Conservation (phyloP, 805 yeast species). For the Candida sakaeoensis region DNA sequence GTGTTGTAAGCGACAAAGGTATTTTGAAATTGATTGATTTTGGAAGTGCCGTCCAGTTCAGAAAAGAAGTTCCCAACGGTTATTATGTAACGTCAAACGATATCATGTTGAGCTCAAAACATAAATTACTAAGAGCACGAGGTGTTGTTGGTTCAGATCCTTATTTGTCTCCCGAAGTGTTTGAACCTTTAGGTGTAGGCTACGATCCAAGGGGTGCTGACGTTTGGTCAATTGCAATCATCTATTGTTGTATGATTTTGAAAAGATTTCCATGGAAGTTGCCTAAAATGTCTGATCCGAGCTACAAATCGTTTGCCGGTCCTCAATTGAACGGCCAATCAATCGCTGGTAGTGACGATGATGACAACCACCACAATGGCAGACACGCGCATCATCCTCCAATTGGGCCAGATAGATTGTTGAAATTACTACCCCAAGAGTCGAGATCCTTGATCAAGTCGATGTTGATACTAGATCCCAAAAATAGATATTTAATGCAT, state of each 20-base stretch:
- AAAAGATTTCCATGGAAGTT: slow-evolving; percentile 94
- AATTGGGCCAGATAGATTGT: slow-evolving; percentile 66
- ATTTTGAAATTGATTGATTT: slow-evolving; percentile 85
- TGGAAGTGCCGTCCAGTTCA: slow-evolving; percentile 86
- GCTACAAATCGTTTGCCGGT: slow-evolving; percentile 62
- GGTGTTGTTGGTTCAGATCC: slow-evolving; percentile 97
- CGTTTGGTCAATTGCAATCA: slow-evolving; percentile 91
- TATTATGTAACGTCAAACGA: slow-evolving; percentile 8
- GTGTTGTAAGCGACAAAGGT: slow-evolving; percentile 76
- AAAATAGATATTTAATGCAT: slow-evolving; percentile 53
- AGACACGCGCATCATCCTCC: slow-evolving; percentile 5
- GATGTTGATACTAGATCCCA: slow-evolving; percentile 64
- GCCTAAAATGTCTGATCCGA: slow-evolving; percentile 73
- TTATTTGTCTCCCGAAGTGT: slow-evolving; percentile 89
- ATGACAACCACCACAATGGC: not conserved
- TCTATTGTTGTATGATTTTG: slow-evolving; percentile 85
- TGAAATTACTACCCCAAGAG: slow-evolving; percentile 66
- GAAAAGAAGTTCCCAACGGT: slow-evolving; percentile 41
- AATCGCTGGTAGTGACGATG: not conserved
- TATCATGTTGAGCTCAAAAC: slow-evolving; percentile 18
- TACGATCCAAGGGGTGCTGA: slow-evolving; percentile 90
- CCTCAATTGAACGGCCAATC: slow-evolving; percentile 9
- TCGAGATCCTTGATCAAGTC: slow-evolving; percentile 57
- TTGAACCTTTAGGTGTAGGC: slow-evolving; percentile 36
- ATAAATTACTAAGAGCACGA: slow-evolving; percentile 55